Evolutionary conservation across 805 yeast genomes (phyloP).

Genomic region (Metschnikowia matae): DNA sequence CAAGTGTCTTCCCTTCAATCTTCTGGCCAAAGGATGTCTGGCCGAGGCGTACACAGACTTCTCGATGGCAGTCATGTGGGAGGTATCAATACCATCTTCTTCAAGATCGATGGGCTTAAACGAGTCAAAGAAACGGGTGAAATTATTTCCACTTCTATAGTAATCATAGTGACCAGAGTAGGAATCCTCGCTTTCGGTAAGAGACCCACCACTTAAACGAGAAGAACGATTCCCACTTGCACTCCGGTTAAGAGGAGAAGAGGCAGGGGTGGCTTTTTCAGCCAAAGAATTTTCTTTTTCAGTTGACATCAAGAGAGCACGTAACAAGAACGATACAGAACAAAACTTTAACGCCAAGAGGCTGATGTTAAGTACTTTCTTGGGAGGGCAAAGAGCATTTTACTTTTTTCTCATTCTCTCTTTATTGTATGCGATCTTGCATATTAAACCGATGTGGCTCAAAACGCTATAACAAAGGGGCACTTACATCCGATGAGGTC

Average conservation of each 20-base stretch:
- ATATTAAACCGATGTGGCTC: not conserved
- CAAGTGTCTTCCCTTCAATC: slow-evolving; percentile 51
- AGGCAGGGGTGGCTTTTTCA: not conserved
- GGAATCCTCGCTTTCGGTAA: not conserved
- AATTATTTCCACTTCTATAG: slow-evolving; percentile 14
- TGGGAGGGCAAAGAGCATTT: not conserved
- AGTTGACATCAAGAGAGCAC: not conserved
- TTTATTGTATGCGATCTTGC: slow-evolving; percentile 1
- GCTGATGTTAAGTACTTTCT: not conserved
- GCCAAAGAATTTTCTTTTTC: not conserved
- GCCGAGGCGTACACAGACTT: slow-evolving; percentile 37
- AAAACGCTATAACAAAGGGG: not conserved
- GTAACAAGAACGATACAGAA: too few species aligned
- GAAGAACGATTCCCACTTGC: not conserved
- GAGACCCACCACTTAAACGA: not conserved
- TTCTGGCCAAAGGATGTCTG: slow-evolving; percentile 42
- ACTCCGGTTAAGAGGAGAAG: not conserved
- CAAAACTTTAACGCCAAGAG: not conserved
- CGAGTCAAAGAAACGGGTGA: slow-evolving; percentile 28
- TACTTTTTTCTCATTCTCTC: not conserved
- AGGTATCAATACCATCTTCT: slow-evolving; percentile 37
- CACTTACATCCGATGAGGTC: not conserved
- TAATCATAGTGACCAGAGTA: not conserved
- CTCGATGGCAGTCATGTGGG: slow-evolving; percentile 36
- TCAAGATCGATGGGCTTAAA: slow-evolving; percentile 38